phyloP scores from a whole-genome alignment of 306 rosid genomes.

The Spatholobus suberectus region DNA sequence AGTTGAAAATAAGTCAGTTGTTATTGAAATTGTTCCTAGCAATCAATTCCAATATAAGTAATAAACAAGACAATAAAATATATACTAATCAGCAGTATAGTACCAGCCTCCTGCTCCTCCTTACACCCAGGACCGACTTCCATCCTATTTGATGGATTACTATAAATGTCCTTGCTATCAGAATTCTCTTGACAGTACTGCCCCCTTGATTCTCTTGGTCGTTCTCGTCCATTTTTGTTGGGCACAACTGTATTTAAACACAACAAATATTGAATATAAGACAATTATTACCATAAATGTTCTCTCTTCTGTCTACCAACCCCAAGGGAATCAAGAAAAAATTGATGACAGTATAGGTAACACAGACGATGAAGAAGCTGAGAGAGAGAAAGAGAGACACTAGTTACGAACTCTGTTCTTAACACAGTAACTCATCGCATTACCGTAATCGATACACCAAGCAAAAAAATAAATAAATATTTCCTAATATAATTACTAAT shows the following conservation, averaged over 20 bases:
- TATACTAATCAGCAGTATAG: neutral
- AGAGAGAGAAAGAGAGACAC: neutral
- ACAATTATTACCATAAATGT: neutral
- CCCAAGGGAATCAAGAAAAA: neutral
- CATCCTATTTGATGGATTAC: conserved; percentile 18
- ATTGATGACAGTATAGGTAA: neutral
- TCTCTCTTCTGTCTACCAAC: neutral
- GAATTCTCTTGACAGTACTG: conserved; percentile 32
- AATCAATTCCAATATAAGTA: neutral
- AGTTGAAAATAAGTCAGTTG: neutral
- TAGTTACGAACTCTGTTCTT: neutral
- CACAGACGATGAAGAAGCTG: neutral
- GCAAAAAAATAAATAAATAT: no score
- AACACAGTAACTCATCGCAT: neutral
- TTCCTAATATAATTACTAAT: no score
- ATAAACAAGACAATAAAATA: conserved; percentile 15
- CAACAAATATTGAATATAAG: neutral
- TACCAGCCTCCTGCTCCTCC: conserved; percentile 30
- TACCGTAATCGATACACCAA: neutral
- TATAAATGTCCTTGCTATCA: neutral
- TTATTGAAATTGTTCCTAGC: neutral
- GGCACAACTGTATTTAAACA: conserved; percentile 23
- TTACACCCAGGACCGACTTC: neutral
- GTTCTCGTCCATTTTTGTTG: conserved; percentile 25
- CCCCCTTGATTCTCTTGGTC: neutral